phyloP scores from a whole-genome alignment of 768 basidiomycete species.

The Candolleomyces efflorescens region DNA sequence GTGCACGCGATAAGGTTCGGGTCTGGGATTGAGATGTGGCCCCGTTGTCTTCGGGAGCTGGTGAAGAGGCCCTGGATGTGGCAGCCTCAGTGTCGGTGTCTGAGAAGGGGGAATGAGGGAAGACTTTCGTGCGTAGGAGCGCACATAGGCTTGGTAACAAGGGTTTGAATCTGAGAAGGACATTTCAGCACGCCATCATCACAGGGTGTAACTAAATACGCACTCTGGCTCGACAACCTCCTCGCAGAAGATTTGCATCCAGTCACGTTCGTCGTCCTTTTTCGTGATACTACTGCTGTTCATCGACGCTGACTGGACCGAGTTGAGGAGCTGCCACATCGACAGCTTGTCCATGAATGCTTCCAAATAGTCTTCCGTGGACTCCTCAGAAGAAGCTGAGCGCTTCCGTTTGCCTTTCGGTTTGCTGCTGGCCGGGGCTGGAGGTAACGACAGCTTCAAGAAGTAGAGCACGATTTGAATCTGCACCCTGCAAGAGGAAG shows the following conservation, averaged over 20 bases:
- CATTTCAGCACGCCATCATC: too few species aligned
- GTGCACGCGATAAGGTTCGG: conserved; percentile 11
- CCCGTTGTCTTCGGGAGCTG: background rate
- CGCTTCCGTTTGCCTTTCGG: conserved; percentile 25
- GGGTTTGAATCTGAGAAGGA: conserved; percentile 45
- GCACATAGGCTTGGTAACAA: conserved; percentile 49
- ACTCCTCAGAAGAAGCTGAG: conserved; percentile 15
- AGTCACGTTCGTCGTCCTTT: conserved; percentile 45
- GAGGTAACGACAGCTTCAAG: conserved; percentile 60
- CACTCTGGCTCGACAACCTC: conserved; percentile 64
- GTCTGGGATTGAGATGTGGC: background rate
- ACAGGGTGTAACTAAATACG: conserved; percentile 18
- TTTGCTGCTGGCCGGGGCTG: conserved; percentile 27
- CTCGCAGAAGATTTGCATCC: conserved; percentile 72
- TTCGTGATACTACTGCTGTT: background rate
- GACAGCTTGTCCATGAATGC: conserved; percentile 76
- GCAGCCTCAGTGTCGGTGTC: conserved; percentile 30
- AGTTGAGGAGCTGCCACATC: conserved; percentile 65
- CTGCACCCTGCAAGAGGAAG: conserved; percentile 45
- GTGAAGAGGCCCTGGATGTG: conserved; percentile 14
- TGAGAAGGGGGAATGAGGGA: conserved; percentile 58
- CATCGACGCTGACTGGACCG: conserved; percentile 2
- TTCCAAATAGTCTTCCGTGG: conserved; percentile 54
- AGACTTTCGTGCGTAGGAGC: conserved; percentile 63
- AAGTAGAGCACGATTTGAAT: conserved; percentile 73